Evolutionary conservation across 1,139 yeast genomes (phyloP), one percentile per base, ranked within the genome.

Genomic region (Saccharomyces hybrid): DNA sequence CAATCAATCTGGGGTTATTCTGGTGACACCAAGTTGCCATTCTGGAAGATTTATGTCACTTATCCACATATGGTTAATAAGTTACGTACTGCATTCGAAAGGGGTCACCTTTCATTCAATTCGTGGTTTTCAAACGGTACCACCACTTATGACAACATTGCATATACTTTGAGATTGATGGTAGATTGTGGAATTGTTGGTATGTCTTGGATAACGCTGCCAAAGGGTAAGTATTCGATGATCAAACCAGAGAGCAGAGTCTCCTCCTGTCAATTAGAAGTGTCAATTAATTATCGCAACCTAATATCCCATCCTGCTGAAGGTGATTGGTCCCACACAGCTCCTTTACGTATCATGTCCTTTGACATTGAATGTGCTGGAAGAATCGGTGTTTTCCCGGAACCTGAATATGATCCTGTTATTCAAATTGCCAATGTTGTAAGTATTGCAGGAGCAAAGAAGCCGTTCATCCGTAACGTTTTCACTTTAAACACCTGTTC

Each of bases 301-400:
- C 71, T 95, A 56, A 70, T 88, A 1, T 78, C 96, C 1, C 98
- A 89, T 68, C 79, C 88, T 2, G 79, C 97, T 0, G 98, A 93
- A 68, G 98, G 97, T 2, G 91, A 90, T 58, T 95, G 96, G 95
- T 79, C 89, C 48, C 86, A 85, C 62, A 86, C 88, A 75, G 98
- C 99, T 0, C 99, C 99, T 0, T 77, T 95, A 57, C 84, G 99
- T 66, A 85, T 95, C 49, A 75, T 95, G 59, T 90, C 98, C 9
- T 93, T 93, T 70, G 99, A 95, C 76, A 93, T 95, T 58, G 99
- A 95, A 72, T 95, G 99, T 79, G 95, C 99, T 5, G 99, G 99
- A 51, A 82, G 99, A 71, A 88, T 89, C 60, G 99, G 99, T 53
- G 80, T 93, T 19, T 95, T 95, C 70, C 99, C 99, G 0, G 99